Evolutionary conservation across 1,139 yeast genomes (phyloP), one percentile per base, ranked within the genome.

Genomic region (Debaryomyces coudertii): DNA sequence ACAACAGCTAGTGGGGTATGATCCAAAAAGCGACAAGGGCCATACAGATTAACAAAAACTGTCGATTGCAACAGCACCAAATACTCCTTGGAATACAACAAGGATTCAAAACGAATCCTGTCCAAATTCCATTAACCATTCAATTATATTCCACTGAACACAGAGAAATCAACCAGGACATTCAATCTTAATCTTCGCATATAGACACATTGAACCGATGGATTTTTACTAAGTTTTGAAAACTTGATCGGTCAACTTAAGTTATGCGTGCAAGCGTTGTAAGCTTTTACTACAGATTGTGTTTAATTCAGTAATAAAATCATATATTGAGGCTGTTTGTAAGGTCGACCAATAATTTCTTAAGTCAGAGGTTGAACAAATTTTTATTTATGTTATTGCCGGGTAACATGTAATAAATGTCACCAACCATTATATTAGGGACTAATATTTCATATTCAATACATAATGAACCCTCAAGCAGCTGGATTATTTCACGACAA

Each of bases 201-300:
- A 74, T 66, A 65, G 80, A 75, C 80, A 75, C 80, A 74, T 74
- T 69, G 77, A 58, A 58, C 73, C 78, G 77, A 63, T 67, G 72
- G 69, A 48, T 64, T 69, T 53, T 38, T 39, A 36, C 51, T 51
- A 53, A 56, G 57, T 53, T 40, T 30, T 33, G 24, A 35, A 49
- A 55, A 55, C 63, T 58, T 53, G 58, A 69, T 55, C 75, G 74
- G 72, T 44, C 76, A 71, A 71, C 77, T 71, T 71, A 71, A 71
- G 76, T 71, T 65, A 66, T 71, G 77, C 77, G 71, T 44, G 35
- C 11, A 14, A 20, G 3, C 5, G 33, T 15, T 18, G 16, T 27
- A 28, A 28, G 30, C 14, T 22, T 6, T 11, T 30, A 20, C 43
- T 31, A 40, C 41, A 38, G 12, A 2, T 28, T 38, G 20, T 5